These are phyloP conservation scores for Calonectria henricotiae DNA, from an alignment of 2,329 filamentous ascomycete species.

Conservation along the genomic window DNA sequence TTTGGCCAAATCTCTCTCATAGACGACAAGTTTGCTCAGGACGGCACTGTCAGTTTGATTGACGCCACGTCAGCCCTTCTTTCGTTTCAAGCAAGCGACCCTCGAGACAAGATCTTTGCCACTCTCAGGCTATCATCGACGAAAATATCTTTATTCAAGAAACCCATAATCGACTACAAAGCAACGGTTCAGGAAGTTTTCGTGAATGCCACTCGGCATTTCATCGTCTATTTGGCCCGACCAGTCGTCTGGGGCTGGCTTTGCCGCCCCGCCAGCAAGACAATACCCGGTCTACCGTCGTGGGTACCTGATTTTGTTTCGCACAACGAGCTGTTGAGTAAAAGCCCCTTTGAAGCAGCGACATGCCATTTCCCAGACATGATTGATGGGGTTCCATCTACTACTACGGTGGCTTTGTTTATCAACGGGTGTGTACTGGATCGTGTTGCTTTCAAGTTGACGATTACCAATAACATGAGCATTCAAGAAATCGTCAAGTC, in stretches of 20 bases:
- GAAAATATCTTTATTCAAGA: background rate
- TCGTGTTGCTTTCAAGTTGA: conserved; percentile 1
- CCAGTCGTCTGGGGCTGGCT: background rate
- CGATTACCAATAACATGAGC: background rate
- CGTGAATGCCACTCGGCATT: background rate
- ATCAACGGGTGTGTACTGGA: conserved; percentile 7
- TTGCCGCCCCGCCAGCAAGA: background rate
- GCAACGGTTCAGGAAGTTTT: background rate
- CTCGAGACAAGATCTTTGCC: conserved; percentile 3
- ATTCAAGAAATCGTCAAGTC: background rate
- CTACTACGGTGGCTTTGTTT: background rate
- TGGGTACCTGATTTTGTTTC: conserved; percentile 4
- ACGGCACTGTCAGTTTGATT: background rate
- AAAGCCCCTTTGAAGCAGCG: background rate
- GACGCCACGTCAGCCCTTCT: background rate
- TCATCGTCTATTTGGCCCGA: background rate
- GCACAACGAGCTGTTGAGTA: background rate
- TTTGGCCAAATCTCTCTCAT: background rate
- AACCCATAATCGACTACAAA: background rate
- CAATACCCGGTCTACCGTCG: background rate
- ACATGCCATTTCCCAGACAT: background rate
- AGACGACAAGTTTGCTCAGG: background rate
- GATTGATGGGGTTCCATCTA: conserved; percentile 12
- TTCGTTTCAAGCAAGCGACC: background rate
- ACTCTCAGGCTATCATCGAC: background rate